Percentiles rank a stretch among this genome's conserved stretches.
phyloP scores from a whole-genome alignment of 768 basidiomycete genomes.

The Hypholoma fasciculare region DNA sequence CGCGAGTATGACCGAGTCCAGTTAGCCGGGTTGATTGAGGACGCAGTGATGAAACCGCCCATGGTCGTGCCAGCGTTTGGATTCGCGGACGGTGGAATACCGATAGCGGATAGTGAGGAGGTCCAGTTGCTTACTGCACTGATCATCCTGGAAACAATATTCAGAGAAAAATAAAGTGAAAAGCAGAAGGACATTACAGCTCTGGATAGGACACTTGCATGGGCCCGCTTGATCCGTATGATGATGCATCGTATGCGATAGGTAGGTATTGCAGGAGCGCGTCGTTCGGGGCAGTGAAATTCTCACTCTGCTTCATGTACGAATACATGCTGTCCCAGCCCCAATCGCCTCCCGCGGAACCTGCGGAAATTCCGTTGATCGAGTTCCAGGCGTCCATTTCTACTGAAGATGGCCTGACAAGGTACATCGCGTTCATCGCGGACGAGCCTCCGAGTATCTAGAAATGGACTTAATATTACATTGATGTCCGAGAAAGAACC shows the following conservation, averaged over 20 bases:
- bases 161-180: neutral
- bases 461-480: neutral
- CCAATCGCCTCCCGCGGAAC: constrained; percentile 30
- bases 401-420: constrained; percentile 45
- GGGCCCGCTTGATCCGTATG: constrained; percentile 54
- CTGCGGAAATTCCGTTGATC: constrained; percentile 33
- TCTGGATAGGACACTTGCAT: constrained; percentile 42
- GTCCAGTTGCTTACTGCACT: constrained; percentile 58
- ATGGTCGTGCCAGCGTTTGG: constrained; percentile 48
- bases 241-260: constrained; percentile 42
- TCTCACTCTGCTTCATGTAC: constrained; percentile 54
- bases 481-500: neutral
- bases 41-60: constrained; percentile 56
- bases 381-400: constrained; percentile 48
- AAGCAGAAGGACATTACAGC: constrained; percentile 32
- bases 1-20: constrained; percentile 67
- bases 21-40: constrained; percentile 61
- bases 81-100: constrained; percentile 39
- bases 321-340: constrained; percentile 44
- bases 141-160: constrained; percentile 36
- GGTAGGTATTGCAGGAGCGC: constrained; percentile 37
- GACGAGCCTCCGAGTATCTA: constrained; percentile 57
- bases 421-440: constrained; percentile 65
- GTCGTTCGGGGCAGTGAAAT: constrained; percentile 47
- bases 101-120: constrained; percentile 42